Evolutionary conservation across 352 stramenopile genomes (phyloP), one percentile per base, ranked within the genome.

Genomic region (Salisapilia sapeloensis): DNA sequence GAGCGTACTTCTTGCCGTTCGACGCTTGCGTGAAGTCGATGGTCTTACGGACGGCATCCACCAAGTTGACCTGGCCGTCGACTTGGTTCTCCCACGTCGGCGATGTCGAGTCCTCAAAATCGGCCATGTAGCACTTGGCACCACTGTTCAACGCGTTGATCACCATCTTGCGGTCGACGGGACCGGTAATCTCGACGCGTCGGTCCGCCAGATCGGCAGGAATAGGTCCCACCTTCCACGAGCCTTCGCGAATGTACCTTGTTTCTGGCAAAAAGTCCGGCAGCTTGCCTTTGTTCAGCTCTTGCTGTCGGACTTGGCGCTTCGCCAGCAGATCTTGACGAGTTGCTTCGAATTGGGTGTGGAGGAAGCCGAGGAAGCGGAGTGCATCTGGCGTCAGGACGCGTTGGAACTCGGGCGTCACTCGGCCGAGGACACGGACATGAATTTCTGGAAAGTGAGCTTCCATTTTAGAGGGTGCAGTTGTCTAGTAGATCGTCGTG

Each of bases 141-240:
- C 89, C 89, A 42, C 66, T 93, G 61, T 97, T 97, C 38, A 97
- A 62, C 8, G 84, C 91, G 55, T 97, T 97, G 45, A 97, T 97
- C 5, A 97, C 82, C 91, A 97, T 97, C 67, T 97, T 96, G 21
- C 90, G 76, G 63, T 96, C 81, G 18, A 96, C 78, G 2, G 86
- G 86, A 29, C 90, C 90, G 15, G 90, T 97, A 48, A 97, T 97
- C 58, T 97, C 90, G 19, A 97, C 87, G 33, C 90, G 75, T 33
- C 90, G 76, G 58, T 96, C 86, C 25, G 74, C 47, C 17, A 96
- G 42, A 51, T 96, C 83, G 6, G 50, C 49, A 1, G 86, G 86
- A 48, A 90, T 83, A 11, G 61, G 51, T 27, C 67, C 66, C 18
- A 82, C 74, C 26, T 63, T 53, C 74, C 74, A 90, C 22, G 77